Evolutionary conservation across 768 basidiomycete species (phyloP), one percentile per base, ranked within the genome.

Genomic region (Auricularia cornea): DNA sequence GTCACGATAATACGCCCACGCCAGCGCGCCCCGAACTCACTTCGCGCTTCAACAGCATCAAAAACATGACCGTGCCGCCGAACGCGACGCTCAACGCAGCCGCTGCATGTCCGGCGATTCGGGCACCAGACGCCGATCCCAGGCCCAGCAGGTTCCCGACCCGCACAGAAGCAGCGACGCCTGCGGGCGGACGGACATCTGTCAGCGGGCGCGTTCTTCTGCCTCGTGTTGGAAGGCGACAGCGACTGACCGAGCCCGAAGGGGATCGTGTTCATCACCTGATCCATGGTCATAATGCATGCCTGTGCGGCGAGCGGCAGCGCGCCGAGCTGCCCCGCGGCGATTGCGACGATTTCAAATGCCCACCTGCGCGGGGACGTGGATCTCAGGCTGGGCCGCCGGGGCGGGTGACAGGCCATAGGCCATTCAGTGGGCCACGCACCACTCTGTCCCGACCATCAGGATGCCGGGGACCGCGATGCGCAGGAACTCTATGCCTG

Each of bases 401-500:
- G 35, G 1, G 16, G 35, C 35, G 8, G 8, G 1, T 38, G 10
- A 38, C 16, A n/a, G 35, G 35, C 35, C 35, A 2, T 31, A 20
- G n/a, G n/a, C n/a, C n/a, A n/a, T n/a, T n/a, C n/a, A n/a, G n/a
- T n/a, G n/a, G n/a, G n/a, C n/a, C 5, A 64, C 79, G 61, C 69
- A 89, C 89, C 89, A 92, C 76, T 92, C 90, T 3, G 88, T 89
- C 26, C 86, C 87, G 31, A 90, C 82, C 88, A 90, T 90, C 30
- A 89, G 68, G 52, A 91, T 88, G 0, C 89, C 90, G 0, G 89
- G 88, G n/a, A 90, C 68, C 0, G 88, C 89, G 51, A 91, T 79
- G 60, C 78, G 80, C 30, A 88, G 78, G 72, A 91, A 90, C 26
- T 69, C 69, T 40, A 48, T 48, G 20, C 44, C 44, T 23, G 20